Base-by-base conservation (phyloP, 768 basidiomycete genomes). In the Kwoniella pini region DNA sequence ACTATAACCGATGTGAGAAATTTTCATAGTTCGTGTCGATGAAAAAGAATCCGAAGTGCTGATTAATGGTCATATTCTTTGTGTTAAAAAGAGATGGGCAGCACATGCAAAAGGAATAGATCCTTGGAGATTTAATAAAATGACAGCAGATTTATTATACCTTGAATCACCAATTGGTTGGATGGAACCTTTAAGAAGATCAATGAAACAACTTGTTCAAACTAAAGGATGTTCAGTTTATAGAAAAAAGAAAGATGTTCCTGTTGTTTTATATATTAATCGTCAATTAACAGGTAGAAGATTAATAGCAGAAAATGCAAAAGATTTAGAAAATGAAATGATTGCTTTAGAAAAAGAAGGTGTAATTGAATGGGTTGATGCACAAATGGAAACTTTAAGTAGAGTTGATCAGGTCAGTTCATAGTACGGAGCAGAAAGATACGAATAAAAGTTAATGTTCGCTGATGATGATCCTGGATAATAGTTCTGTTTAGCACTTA, bases 211-310 rank as follows among this genome's bases (percentile, higher is more conserved):
- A 4, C 43, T 63, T 11, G 57, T 57, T 2, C 33, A 57, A 7
- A 53, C 63, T 15, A 49, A 55, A 38, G 60, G 65, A n/a, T 68
- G 67, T 21, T 48, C 54, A n/a, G 48, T 64, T 2, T 51, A 68
- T 17, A 36, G 67, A 33, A 36, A 61, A 27, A 57, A 58, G n/a
- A 31, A 43, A 7, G 53, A 55, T 33, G 57, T 69, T 2, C 72
- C 72, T 4, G 56, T 74, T 15, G 69, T 74, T 22, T 57, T 69
- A 6, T 74, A 74, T 50, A 64, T 74, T 45, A 70, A 70, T 33
- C 39, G 72, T 43, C 72, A 74, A 55, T 26, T 54, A 46, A 66
- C 68, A 2, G 64, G 58, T 6, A 53, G 70, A 22, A 54, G 69
- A 24, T 45, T 74, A 36, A 36, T 50, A 10, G 45, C 40, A 2